phyloP scores from a whole-genome alignment of 2,329 filamentous ascomycete species.

The Aspergillus fumigatiaffinis region DNA sequence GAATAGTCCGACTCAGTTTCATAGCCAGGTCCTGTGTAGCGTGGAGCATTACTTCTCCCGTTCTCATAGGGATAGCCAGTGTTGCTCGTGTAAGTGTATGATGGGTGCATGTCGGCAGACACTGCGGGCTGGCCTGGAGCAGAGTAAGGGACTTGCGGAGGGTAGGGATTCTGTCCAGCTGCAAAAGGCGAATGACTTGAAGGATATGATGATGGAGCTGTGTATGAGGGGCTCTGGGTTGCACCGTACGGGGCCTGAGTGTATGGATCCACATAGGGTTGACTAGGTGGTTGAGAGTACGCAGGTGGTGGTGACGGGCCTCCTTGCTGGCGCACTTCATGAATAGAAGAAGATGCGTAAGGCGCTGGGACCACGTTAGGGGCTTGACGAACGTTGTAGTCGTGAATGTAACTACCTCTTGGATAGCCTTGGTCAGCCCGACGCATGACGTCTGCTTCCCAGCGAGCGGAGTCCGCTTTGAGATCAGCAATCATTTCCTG shows the following conservation, averaged over 20 bases:
- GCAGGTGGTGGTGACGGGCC: conserved; percentile 36
- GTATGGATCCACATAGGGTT: conserved; percentile 35
- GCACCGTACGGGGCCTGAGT: conserved; percentile 29
- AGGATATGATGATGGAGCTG: conserved; percentile 28
- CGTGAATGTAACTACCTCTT: conserved; percentile 41
- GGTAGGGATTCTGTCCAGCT: conserved; percentile 33
- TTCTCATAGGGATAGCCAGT: conserved; percentile 35
- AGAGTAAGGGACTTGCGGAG: conserved; percentile 31
- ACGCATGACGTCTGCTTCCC: conserved; percentile 43
- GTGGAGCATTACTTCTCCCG: conserved; percentile 38
- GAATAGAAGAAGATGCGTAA: conserved; percentile 35
- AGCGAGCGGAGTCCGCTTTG: conserved; percentile 51
- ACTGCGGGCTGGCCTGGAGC: conserved; percentile 35
- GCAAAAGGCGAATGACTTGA: conserved; percentile 34
- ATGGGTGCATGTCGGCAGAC: conserved; percentile 36
- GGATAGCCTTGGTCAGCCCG: conserved; percentile 40
- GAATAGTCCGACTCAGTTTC: conserved; percentile 41
- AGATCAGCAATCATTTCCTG: conserved; percentile 55
- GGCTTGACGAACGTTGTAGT: conserved; percentile 31
- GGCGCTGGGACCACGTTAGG: conserved; percentile 37
- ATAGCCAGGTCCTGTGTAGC: conserved; percentile 40
- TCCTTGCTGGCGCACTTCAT: conserved; percentile 36
- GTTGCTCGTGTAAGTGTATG: conserved; percentile 35
- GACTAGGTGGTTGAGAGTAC: conserved; percentile 32
- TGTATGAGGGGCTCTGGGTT: conserved; percentile 33